These are phyloP conservation scores for Zygosaccharomyces pseudobailii DNA, from an alignment of 1,139 yeast species.

Conservation along the genomic window DNA sequence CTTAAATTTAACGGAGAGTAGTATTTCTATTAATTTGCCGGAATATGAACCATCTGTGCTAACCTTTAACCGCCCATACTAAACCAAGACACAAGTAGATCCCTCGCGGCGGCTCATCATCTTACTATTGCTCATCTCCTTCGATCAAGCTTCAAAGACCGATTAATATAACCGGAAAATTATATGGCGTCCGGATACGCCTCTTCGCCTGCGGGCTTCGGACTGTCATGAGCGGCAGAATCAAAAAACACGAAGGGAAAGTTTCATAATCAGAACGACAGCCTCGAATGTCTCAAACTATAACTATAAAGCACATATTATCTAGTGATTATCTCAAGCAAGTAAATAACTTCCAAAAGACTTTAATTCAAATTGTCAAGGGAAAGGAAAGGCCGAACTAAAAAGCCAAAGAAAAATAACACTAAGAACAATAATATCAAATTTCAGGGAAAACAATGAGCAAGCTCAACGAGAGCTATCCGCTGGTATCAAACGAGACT, in stretches of 20 bases:
- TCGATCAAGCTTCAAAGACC: too few relatives aligned
- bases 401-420: neutral
- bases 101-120: too few relatives aligned
- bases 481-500: slow-evolving; percentile 1
- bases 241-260: neutral
- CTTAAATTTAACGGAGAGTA: too few relatives aligned
- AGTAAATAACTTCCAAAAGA: neutral
- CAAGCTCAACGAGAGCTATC: slow-evolving; percentile 1
- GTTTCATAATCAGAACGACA: slow-evolving; percentile 2
- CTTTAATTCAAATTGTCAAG: neutral
- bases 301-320: too few relatives aligned
- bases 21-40: too few relatives aligned
- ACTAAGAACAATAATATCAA: neutral
- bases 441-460: neutral
- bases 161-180: too few relatives aligned
- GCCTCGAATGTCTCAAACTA: neutral
- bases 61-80: too few relatives aligned
- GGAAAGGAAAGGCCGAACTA: too few relatives aligned
- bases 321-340: too few relatives aligned
- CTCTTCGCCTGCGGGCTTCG: neutral
- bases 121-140: too few relatives aligned
- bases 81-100: too few relatives aligned
- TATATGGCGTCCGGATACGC: neutral
- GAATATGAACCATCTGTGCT: too few relatives aligned
- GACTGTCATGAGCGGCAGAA: slow-evolving; percentile 3